Conservation (phyloP, 306 rosid species). For the Trifolium subterraneum region DNA sequence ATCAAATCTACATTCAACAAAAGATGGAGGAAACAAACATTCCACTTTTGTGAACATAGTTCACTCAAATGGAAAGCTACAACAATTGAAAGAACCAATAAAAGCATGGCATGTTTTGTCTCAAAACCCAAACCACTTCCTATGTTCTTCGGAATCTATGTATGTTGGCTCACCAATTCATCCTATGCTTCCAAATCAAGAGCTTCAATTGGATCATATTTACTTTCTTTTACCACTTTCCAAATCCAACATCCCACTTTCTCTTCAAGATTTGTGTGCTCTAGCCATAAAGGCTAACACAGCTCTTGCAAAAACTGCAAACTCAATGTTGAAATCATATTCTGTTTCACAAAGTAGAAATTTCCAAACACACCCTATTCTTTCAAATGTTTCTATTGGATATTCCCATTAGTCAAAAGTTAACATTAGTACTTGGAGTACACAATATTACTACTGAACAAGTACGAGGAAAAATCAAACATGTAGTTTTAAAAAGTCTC, state of each 20-base stretch:
- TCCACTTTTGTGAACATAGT: conserved; percentile 51
- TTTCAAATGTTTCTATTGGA: conserved; percentile 30
- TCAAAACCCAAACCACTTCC: conserved; percentile 58
- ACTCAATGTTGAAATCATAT: background rate
- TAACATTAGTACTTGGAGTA: background rate
- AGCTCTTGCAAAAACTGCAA: conserved; percentile 46
- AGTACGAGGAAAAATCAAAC: background rate
- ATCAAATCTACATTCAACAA: conserved; percentile 46
- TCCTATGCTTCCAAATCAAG: conserved; percentile 46
- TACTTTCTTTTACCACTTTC: conserved; percentile 62
- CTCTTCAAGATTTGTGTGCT: conserved; percentile 59
- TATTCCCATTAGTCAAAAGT: conserved; percentile 28
- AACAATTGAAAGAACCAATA: conserved; percentile 54
- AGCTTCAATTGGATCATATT: conserved; percentile 60
- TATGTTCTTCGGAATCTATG: conserved; percentile 65
- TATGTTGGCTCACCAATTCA: conserved; percentile 44
- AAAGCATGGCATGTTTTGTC: conserved; percentile 60
- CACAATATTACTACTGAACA: background rate
- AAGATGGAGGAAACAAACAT: conserved; percentile 17
- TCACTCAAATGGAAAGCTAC: conserved; percentile 58
- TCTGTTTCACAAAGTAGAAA: conserved; percentile 9
- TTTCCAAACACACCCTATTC: conserved; percentile 23
- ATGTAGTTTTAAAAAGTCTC: no score
- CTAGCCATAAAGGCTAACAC: conserved; percentile 64
- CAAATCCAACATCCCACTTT: conserved; percentile 45